Evolutionary conservation across 1,139 yeast genomes (phyloP).

Genomic region (Debaryomyces singareniensis): DNA sequence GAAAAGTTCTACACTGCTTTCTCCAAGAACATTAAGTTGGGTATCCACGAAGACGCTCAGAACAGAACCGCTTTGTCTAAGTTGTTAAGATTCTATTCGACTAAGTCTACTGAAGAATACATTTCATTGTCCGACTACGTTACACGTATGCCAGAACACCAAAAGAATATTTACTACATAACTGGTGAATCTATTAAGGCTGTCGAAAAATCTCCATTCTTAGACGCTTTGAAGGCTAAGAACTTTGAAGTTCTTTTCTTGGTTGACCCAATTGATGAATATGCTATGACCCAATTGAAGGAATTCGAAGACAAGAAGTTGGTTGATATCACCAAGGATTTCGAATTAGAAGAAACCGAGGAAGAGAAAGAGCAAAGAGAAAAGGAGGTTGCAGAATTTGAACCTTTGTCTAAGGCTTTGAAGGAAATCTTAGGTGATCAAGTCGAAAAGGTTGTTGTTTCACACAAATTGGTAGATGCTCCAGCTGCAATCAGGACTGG

Average conservation of each 20-base stretch:
- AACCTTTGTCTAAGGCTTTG: conserved; percentile 89
- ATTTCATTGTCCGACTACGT: conserved; percentile 96
- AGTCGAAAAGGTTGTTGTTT: conserved; percentile 98
- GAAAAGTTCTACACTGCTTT: conserved; percentile 98
- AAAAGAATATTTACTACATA: conserved; percentile 98
- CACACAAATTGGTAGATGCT: conserved; percentile 95
- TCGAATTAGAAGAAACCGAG: conserved; percentile 97
- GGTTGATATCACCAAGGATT: conserved; percentile 98
- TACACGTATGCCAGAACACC: conserved; percentile 99
- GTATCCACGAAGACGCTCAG: conserved; percentile 98
- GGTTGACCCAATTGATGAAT: conserved; percentile 99
- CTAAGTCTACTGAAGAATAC: conserved; percentile 89
- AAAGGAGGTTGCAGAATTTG: conserved; percentile 86
- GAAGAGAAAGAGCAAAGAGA: conserved; percentile 96
- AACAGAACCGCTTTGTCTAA: conserved; percentile 95
- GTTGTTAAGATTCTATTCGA: conserved; percentile 94
- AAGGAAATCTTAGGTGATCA: conserved; percentile 97
- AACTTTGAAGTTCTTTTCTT: conserved; percentile 96
- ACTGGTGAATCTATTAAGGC: conserved; percentile 99
- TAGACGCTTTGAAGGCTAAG: conserved; percentile 98
- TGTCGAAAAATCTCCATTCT: conserved; percentile 98
- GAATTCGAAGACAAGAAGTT: conserved; percentile 99
- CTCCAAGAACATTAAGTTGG: conserved; percentile 97
- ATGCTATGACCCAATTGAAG: conserved; percentile 98
- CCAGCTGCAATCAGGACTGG: conserved; percentile 99